A percentile compares a stretch with the other conserved stretches of the same genome.
These are phyloP conservation scores for Cytospora piceae DNA, from an alignment of 2,329 filamentous ascomycete genomes.

Conservation along the genomic window DNA sequence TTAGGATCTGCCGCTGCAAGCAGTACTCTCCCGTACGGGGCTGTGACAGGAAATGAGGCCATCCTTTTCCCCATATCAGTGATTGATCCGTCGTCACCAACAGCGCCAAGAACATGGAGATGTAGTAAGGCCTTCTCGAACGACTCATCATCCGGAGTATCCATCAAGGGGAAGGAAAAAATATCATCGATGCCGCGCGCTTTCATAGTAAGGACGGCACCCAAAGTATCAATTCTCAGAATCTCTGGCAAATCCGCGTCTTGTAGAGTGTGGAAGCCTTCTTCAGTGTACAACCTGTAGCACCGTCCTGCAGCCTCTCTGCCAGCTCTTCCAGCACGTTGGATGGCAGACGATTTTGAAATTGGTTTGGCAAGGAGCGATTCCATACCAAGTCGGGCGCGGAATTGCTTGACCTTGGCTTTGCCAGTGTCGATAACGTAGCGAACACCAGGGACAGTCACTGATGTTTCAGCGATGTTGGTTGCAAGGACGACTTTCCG, in stretches of 20 bases:
- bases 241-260: slow-evolving; percentile 86
- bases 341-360: slow-evolving; percentile 89
- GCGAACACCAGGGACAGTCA: slow-evolving; percentile 90
- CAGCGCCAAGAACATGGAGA: slow-evolving; percentile 75
- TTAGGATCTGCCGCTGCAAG: slow-evolving; percentile 75
- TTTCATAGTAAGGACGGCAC: slow-evolving; percentile 90
- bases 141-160: slow-evolving; percentile 74
- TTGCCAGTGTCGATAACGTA: slow-evolving; percentile 94
- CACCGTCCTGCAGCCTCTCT: slow-evolving; percentile 91
- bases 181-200: slow-evolving; percentile 85
- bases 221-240: slow-evolving; percentile 82
- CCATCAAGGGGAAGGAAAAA: slow-evolving; percentile 81
- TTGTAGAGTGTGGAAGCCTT: slow-evolving; percentile 70
- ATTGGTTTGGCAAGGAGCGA: slow-evolving; percentile 89
- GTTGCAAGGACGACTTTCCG: slow-evolving; percentile 91
- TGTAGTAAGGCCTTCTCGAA: slow-evolving; percentile 83
- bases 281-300: slow-evolving; percentile 84
- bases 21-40: slow-evolving; percentile 79
- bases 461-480: slow-evolving; percentile 98
- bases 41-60: slow-evolving; percentile 80
- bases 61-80: slow-evolving; percentile 76
- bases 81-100: slow-evolving; percentile 73
- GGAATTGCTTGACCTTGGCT: slow-evolving; percentile 91
- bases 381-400: slow-evolving; percentile 81
- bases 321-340: slow-evolving; percentile 88